Base-by-base conservation (phyloP, 768 basidiomycete species). In the Lactarius hengduanensis region DNA sequence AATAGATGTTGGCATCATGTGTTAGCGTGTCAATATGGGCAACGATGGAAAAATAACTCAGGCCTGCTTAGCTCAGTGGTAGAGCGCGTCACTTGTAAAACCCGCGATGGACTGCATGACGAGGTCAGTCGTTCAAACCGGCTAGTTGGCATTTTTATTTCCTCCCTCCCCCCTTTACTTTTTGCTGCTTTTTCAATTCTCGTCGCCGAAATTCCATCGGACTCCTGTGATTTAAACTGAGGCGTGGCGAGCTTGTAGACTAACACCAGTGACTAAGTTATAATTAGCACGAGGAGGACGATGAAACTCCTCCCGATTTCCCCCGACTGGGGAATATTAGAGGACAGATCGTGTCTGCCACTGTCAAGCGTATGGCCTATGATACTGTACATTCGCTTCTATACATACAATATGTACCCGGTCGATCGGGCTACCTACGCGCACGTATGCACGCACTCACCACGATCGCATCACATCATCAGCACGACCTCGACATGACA, bases 61-160 rank as follows among this genome's bases (percentile, higher is more conserved):
- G 6, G 67, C 72, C 72, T 73, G 67, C 69, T 71, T 73, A 73
- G 72, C 72, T 73, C 72, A 72, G 72, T 73, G 72, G 72, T 73
- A 73, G 72, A 73, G 72, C 72, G 72, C 72, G 72, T 71, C 72
- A 73, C 72, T 73, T 66, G 68, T 69, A 69, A 3, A 7, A 4
- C 3, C 4, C 20, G 13, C 57, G 1, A 55, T 56, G 58, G 4
- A 32, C 2, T 56, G 34, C 66, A 67, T 67, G 66, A 67, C 66
- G 66, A 67, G 66, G 66, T 67, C 66, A 67, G 66, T 67, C 66
- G 66, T 67, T 67, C 66, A 67, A 67, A 67, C 66, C 66, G 66
- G 66, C 66, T 67, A 67, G 66, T 67, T 67, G 66, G 66, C 66
- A 67, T 55, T 28, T 45, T 28, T 63, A 54, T 63, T 67, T 58